Base-by-base conservation (phyloP, 768 basidiomycete genomes). In the Coprinellus micaceus region DNA sequence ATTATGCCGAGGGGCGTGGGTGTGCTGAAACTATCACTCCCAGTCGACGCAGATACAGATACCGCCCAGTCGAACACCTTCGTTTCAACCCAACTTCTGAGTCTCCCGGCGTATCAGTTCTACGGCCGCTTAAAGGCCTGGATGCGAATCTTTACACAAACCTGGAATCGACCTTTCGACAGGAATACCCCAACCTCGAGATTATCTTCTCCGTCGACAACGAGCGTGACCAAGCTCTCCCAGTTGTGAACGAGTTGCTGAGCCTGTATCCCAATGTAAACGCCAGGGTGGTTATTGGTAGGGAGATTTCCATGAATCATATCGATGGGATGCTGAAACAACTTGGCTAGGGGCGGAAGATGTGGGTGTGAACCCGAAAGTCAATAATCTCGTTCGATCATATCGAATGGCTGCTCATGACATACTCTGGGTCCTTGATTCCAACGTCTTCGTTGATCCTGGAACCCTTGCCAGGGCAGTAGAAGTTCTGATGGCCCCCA, bases 81-180 rank as follows among this genome's bases (percentile, higher is more conserved):
- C 72, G 82, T 5, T 75, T 77, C n/a, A 74, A 81, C 26, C 67
- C 75, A 10, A 59, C 74, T 6, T 64, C 69, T 17, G 66, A 76
- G 17, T 81, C 82, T 2, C 94, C 94, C 11, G 96, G 94, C 19
- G 96, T 98, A 28, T 92, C 94, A 2, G 93, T 98, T 62, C 78
- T 98, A 49, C 85, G 97, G 45, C 97, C 97, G 6, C 78, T 99
- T 50, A 95, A 95, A 69, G 97, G 97, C 13, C 77, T 99, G 22
- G 97, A 99, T 71, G 83, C 88, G 56, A 98, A 98, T 69, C 81
- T 99, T 19, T 98, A 89, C 71, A 94, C 97, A 74, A 98, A 98
- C 69, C 75, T 99, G 49, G 93, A 97, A 71, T 92, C 94, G 3
- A 91, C 91, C 0, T 96, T 98, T 71, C 78, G 74, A 29, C 94